phyloP scores from a whole-genome alignment of 495 filamentous ascomycete species.

The Hypomontagnella submonticulosa region DNA sequence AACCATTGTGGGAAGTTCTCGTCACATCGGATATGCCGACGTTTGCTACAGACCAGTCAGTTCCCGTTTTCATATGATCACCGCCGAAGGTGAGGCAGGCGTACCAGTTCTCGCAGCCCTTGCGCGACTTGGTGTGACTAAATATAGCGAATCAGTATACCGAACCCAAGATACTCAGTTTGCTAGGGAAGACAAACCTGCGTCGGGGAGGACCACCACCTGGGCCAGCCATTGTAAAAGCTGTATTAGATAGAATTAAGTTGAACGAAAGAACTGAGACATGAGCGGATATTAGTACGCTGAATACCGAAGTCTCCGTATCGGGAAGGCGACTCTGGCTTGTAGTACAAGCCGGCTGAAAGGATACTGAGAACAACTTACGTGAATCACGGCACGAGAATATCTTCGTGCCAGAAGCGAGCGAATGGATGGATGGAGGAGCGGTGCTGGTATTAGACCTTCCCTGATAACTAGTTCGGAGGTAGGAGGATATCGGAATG shows the following conservation, averaged over 20 bases:
- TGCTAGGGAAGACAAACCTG: constrained; percentile 54
- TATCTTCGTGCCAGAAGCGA: constrained; percentile 53
- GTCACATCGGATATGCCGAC: constrained; percentile 96
- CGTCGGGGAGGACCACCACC: constrained; percentile 77
- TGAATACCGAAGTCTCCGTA: constrained; percentile 14
- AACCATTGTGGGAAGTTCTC: constrained; percentile 99
- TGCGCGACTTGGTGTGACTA: constrained; percentile 97
- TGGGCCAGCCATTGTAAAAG: constrained; percentile 72
- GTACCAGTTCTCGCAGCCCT: constrained; percentile 92
- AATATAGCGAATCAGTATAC: constrained; percentile 23
- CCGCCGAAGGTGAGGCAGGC: constrained; percentile 9
- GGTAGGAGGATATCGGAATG: constrained; percentile 29
- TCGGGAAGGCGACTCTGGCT: constrained; percentile 5
- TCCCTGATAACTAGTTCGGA: constrained; percentile 34
- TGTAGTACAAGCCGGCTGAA: constrained; percentile 11
- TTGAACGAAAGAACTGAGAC: constrained; percentile 56
- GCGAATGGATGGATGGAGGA: constrained; percentile 48
- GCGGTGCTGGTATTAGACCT: constrained; percentile 34
- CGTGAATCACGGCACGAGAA: constrained; percentile 54
- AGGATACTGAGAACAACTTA: constrained; percentile 38
- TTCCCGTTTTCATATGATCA: constrained; percentile 2
- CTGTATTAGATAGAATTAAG: constrained; percentile 43
- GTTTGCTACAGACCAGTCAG: constrained; percentile 67
- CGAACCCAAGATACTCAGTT: constrained; percentile 17
- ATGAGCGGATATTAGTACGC: constrained; percentile 30